Percentiles rank a stretch among this genome's conserved stretches.
Conservation (phyloP, 768 basidiomycete species). For the Suillus clintonianus region DNA sequence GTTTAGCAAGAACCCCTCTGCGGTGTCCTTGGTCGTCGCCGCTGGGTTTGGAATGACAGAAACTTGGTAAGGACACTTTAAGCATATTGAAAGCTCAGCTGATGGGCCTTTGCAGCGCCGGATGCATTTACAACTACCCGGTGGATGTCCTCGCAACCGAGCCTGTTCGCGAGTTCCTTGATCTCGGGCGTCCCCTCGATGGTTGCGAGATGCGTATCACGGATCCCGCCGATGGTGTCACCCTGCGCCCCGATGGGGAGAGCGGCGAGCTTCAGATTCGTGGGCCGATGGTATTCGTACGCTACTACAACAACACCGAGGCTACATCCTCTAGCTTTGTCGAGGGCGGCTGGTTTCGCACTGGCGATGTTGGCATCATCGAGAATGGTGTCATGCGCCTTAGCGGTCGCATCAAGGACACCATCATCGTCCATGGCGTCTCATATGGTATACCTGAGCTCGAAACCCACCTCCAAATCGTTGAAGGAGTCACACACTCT, state of each 20-base stretch:
- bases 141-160: slow-evolving; percentile 20
- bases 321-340: slow-evolving; percentile 51
- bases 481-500: slow-evolving; percentile 34
- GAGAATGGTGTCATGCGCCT: slow-evolving; percentile 35
- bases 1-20: slow-evolving; percentile 17
- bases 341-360: slow-evolving; percentile 55
- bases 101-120: slow-evolving; percentile 24
- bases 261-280: slow-evolving; percentile 42
- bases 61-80: slow-evolving; percentile 32
- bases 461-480: slow-evolving; percentile 38
- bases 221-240: slow-evolving; percentile 27
- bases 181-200: slow-evolving; percentile 29
- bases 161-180: slow-evolving; percentile 37
- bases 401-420: slow-evolving; percentile 41
- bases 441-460: slow-evolving; percentile 37
- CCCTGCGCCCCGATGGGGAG: slow-evolving; percentile 28
- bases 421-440: slow-evolving; percentile 41
- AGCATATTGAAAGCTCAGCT: neutral
- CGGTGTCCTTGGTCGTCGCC: slow-evolving; percentile 14
- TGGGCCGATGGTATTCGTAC: slow-evolving; percentile 39
- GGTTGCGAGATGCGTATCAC: slow-evolving; percentile 40
- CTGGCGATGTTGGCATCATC: slow-evolving; percentile 53
- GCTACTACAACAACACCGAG: slow-evolving; percentile 50
- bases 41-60: slow-evolving; percentile 46
- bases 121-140: slow-evolving; percentile 39